phyloP scores from a whole-genome alignment of 75 land plant species.

The Sequoia sempervirens region DNA sequence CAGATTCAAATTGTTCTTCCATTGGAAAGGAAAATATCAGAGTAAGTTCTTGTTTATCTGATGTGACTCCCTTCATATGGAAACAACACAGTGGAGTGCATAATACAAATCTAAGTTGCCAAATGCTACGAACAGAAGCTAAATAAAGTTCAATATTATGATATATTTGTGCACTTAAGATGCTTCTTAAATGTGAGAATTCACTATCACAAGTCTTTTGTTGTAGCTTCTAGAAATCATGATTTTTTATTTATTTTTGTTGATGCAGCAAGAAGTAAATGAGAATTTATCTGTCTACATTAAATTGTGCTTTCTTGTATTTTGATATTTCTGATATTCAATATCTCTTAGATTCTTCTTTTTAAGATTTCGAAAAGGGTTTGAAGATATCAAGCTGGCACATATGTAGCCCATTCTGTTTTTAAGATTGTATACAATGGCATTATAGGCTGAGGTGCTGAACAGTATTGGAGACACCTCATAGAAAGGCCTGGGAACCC shows the following conservation, averaged over 20 bases:
- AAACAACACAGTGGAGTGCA: background rate
- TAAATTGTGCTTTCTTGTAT: background rate
- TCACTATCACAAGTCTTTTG: background rate
- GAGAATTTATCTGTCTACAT: background rate
- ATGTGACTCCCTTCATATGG: background rate
- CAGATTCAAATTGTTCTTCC: conserved; percentile 91
- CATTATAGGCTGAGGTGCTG: background rate
- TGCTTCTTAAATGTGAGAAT: background rate
- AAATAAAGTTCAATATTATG: background rate
- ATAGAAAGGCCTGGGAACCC: no score
- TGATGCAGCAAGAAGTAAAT: background rate
- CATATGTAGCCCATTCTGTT: background rate
- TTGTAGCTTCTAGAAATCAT: background rate
- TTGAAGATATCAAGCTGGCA: background rate
- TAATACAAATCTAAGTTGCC: background rate
- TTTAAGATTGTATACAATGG: background rate
- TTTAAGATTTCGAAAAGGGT: background rate
- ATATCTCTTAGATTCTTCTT: background rate
- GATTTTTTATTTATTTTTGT: background rate
- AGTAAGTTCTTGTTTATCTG: conserved; percentile 19
- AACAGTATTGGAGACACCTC: no score
- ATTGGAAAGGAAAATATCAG: conserved; percentile 37
- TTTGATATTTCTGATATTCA: background rate
- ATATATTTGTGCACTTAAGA: background rate
- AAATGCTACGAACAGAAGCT: background rate